Conservation (phyloP, 108 stramenopile species). For the Chaetoceros tenuissimus region DNA sequence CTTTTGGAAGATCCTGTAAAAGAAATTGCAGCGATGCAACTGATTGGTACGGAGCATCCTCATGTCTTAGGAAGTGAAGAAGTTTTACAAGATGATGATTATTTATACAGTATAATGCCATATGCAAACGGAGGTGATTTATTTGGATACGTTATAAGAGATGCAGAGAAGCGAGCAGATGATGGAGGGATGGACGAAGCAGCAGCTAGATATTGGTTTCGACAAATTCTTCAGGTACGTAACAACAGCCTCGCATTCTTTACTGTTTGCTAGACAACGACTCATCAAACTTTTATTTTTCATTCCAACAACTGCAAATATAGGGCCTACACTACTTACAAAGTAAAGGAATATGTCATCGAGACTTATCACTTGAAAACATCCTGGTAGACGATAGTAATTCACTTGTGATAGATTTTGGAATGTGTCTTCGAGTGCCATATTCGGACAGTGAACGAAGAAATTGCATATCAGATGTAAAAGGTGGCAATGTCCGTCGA, state of each 20-base stretch:
- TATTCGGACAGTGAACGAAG: slow-evolving; percentile 19
- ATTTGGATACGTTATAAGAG: slow-evolving; percentile 56
- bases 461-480: slow-evolving; percentile 35
- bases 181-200: slow-evolving; percentile 33
- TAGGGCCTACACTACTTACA: slow-evolving; percentile 67
- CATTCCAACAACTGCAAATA: slow-evolving; percentile 1
- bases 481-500: slow-evolving; percentile 40
- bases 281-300: not conserved
- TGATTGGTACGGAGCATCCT: slow-evolving; percentile 48
- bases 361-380: slow-evolving; percentile 74
- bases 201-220: slow-evolving; percentile 58
- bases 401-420: slow-evolving; percentile 67
- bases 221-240: slow-evolving; percentile 63
- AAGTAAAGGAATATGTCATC: slow-evolving; percentile 51
- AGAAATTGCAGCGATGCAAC: slow-evolving; percentile 87
- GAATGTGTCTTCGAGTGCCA: slow-evolving; percentile 77
- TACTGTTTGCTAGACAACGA: not conserved
- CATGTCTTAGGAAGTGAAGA: slow-evolving; percentile 71
- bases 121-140: slow-evolving; percentile 85
- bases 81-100: slow-evolving; percentile 78
- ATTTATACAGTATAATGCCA: slow-evolving; percentile 79
- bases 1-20: slow-evolving; percentile 79
- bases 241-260: not conserved
- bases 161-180: slow-evolving; percentile 15
- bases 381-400: slow-evolving; percentile 54